Evolutionary conservation across 305 asterid species (phyloP).

Genomic region (Solanum hybrid): DNA sequence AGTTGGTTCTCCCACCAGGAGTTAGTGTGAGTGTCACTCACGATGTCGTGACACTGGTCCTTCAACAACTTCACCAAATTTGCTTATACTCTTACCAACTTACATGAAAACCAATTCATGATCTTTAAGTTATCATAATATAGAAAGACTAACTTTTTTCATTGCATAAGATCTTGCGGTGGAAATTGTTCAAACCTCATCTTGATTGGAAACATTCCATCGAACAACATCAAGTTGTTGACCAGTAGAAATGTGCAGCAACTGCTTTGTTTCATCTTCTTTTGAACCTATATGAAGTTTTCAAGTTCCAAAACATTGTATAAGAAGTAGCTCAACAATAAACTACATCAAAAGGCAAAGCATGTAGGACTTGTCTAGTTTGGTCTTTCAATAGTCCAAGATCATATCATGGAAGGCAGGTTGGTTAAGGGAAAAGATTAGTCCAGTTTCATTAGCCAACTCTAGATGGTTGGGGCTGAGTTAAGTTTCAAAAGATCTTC

Average conservation of each 20-base stretch:
- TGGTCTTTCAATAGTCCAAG: not conserved
- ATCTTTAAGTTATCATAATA: not conserved
- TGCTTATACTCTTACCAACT: not conserved
- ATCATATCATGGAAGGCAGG: not conserved
- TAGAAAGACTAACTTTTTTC: not conserved
- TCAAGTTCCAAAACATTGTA: not conserved
- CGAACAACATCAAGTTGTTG: conserved; percentile 75
- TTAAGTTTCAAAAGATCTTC: not conserved
- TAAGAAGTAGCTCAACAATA: not conserved
- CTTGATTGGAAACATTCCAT: conserved; percentile 84
- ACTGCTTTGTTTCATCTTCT: conserved; percentile 74
- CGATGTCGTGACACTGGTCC: not conserved
- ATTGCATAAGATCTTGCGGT: conserved; percentile 4
- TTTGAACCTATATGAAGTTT: conserved; percentile 23
- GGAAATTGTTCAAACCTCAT: conserved; percentile 48
- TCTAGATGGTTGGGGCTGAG: not conserved
- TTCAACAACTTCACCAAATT: not conserved
- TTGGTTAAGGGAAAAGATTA: not conserved
- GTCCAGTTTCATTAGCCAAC: not conserved
- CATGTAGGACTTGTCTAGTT: not conserved
- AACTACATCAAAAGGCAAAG: not conserved
- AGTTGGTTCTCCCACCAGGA: not conserved
- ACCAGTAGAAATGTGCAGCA: conserved; percentile 55
- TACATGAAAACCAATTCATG: not conserved
- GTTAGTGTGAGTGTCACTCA: not conserved